A percentile compares a stretch with the other conserved stretches of the same genome.
Conservation (phyloP, 2,329 filamentous ascomycete genomes). For the Elsinoe perseae region DNA sequence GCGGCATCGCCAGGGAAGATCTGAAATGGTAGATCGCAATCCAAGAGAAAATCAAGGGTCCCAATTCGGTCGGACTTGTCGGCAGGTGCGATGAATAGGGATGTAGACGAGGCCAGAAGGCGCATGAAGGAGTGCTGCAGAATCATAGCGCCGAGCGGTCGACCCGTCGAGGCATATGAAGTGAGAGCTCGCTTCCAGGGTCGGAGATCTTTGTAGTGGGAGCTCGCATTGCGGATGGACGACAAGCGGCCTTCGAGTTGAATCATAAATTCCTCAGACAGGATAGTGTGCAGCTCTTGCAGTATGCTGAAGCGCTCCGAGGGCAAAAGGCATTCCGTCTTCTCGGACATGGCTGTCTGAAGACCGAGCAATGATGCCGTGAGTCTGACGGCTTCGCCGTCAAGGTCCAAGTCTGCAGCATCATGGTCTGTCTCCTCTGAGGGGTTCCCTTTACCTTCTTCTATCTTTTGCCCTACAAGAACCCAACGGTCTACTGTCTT, state of each 20-base stretch:
- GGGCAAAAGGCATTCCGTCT: slow-evolving; percentile 72
- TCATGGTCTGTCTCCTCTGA: slow-evolving; percentile 11
- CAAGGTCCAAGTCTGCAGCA: slow-evolving; percentile 43
- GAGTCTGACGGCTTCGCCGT: slow-evolving; percentile 54
- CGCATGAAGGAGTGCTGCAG: slow-evolving; percentile 83
- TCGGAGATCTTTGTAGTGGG: slow-evolving; percentile 56
- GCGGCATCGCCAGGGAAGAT: slow-evolving; percentile 33
- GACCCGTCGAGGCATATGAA: slow-evolving; percentile 70
- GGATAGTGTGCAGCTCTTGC: slow-evolving; percentile 59
- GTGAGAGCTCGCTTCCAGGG: slow-evolving; percentile 85
- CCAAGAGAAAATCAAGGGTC: slow-evolving; percentile 55
- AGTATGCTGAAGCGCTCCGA: slow-evolving; percentile 67
- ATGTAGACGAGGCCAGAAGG: slow-evolving; percentile 70
- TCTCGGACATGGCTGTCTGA: slow-evolving; percentile 68
- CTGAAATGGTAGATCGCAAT: slow-evolving; percentile 34
- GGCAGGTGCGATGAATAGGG: slow-evolving; percentile 60
- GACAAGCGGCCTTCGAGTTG: slow-evolving; percentile 85
- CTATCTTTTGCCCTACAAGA: slow-evolving; percentile 50
- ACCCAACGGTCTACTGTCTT: slow-evolving; percentile 66
- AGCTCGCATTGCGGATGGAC: slow-evolving; percentile 72
- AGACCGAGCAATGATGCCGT: slow-evolving; percentile 85
- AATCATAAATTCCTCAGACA: slow-evolving; percentile 79
- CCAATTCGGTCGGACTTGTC: slow-evolving; percentile 53
- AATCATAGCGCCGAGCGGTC: slow-evolving; percentile 84
- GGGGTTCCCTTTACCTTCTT: slow-evolving; percentile 20